Base-by-base conservation (phyloP, 2,329 filamentous ascomycete species). In the Xylariales sp. region DNA sequence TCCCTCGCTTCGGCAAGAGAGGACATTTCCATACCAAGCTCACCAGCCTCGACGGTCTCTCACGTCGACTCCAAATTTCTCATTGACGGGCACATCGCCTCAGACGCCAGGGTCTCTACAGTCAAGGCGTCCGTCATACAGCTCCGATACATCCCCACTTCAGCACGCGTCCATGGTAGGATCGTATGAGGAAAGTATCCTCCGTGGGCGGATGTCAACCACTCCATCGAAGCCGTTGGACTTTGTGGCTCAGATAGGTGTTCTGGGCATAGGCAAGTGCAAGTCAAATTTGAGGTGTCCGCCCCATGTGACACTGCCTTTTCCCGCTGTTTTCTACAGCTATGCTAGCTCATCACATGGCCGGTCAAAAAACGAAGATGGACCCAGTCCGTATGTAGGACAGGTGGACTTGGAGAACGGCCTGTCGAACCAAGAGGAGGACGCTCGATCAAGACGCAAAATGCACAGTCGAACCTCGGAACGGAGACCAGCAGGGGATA, bases 141-240 rank as follows among this genome's bases (percentile, higher is more conserved):
- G 78, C 12, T 81, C 84, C 1, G 90, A 95, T 33, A 68, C 73
- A 3, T 88, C 88, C 3, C 84, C 88, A 4, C 69, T 93, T 20
- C 86, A 91, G 43, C 88, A 94, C 62, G 90, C 91, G 7, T 90
- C 90, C 3, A 94, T 98, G 86, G 91, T 97, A 2, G 93, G 93
- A 2, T 96, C 91, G 2, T 98, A 96, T 53, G 93, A 98, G 63
- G 93, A 98, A 65, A 96, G 89, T 20, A 96, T 98, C 46, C 70
- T 98, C 2, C 82, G 88, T 34, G 93, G 93, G 28, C 81, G 93
- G 47, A 98, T 98, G 93, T 97, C 93, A 20, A 96, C 90, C 2
- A 93, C 84, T 2, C 91, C 93, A 0, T 97, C 91, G 1, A 90
- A 87, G 50, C 91, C 93, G 5, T 70, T 98, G 5, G 84, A 95